Conservation (phyloP, 1,284 basidiomycete species). For the Cystobasidium slooffiae region DNA sequence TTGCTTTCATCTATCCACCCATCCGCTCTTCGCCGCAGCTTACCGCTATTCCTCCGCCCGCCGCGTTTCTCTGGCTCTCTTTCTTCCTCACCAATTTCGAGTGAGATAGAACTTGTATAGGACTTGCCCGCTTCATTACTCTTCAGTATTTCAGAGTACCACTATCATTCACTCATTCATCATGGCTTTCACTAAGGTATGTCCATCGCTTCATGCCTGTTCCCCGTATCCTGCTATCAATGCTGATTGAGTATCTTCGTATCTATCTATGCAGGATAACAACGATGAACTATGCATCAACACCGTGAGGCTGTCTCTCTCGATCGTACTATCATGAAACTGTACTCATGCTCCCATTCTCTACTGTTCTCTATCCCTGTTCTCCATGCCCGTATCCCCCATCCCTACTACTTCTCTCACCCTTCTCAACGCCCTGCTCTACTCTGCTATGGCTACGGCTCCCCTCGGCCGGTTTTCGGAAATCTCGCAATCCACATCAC, state of each 20-base stretch:
- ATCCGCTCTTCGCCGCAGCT: conserved; percentile 7
- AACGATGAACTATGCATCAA: conserved; percentile 44
- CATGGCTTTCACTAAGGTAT: conserved; percentile 34
- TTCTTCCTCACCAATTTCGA: background rate
- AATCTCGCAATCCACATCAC: background rate
- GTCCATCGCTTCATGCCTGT: background rate
- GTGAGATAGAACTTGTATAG: background rate
- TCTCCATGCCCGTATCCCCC: background rate
- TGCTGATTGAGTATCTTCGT: conserved; percentile 4
- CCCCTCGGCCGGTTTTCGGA: background rate
- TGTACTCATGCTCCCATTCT: background rate
- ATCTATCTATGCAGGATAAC: conserved; percentile 15
- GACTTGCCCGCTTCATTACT: no score
- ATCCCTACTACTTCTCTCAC: background rate
- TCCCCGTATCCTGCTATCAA: background rate
- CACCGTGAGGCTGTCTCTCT: conserved; percentile 29
- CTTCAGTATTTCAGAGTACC: background rate
- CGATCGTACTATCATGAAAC: background rate
- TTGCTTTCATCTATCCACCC: background rate
- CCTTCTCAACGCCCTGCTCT: conserved; percentile 1
- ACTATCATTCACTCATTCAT: background rate
- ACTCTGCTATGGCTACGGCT: background rate
- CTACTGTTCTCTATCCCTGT: background rate
- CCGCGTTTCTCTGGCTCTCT: conserved; percentile 1
- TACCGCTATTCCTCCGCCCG: background rate